These are phyloP conservation scores for Trichoderma asperellum DNA, from an alignment of 2,329 filamentous ascomycete species.

Conservation along the genomic window DNA sequence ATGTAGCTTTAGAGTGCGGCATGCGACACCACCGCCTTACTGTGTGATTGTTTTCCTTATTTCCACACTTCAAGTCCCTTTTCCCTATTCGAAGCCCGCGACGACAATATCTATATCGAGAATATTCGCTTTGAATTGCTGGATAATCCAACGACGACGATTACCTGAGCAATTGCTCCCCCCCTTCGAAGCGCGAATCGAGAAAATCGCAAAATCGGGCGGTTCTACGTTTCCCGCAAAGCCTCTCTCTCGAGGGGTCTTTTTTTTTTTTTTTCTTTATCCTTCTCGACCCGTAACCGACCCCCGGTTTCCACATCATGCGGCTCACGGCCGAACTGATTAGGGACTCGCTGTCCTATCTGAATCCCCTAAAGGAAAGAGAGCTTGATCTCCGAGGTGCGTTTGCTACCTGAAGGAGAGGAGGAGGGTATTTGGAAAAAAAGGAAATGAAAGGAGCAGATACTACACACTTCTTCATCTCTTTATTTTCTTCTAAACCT, in stretches of 20 bases:
- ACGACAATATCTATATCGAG: neutral
- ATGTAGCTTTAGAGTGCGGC: neutral
- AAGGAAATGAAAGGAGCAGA: slow-evolving; percentile 78
- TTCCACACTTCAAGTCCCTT: neutral
- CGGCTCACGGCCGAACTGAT: slow-evolving; percentile 95
- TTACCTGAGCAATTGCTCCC: neutral
- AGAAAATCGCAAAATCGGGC: neutral
- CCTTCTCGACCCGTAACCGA: neutral
- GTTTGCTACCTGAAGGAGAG: slow-evolving; percentile 51
- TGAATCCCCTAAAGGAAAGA: slow-evolving; percentile 97
- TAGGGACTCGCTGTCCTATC: slow-evolving; percentile 91
- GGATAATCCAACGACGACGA: neutral
- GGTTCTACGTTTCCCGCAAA: neutral
- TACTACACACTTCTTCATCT: slow-evolving; percentile 71
- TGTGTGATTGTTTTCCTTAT: neutral
- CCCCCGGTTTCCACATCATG: slow-evolving; percentile 61
- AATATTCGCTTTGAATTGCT: neutral
- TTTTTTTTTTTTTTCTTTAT: too few species aligned
- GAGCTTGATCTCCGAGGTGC: slow-evolving; percentile 99
- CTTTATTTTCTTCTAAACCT: slow-evolving; percentile 45
- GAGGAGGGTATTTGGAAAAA: slow-evolving; percentile 1
- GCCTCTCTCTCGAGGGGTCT: neutral
- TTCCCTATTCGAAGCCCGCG: neutral
- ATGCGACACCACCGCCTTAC: slow-evolving; percentile 16
- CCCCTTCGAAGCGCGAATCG: neutral